phyloP scores from a whole-genome alignment of 164 flowering plant species.

The Euptelea pleiosperma region DNA sequence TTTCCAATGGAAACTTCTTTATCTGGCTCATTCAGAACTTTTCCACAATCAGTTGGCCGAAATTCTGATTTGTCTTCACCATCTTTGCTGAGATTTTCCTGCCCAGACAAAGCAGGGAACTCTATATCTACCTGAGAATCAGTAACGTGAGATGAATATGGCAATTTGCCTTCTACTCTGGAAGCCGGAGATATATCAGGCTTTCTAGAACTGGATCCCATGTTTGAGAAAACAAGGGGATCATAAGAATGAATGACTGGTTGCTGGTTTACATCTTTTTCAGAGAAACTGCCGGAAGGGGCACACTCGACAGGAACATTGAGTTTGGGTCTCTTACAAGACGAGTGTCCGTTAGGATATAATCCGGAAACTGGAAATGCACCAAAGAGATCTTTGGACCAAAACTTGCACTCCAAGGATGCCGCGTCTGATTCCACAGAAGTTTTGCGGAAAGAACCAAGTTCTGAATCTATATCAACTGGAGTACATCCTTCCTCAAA shows the following conservation, averaged over 20 bases:
- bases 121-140: slow-evolving; percentile 17
- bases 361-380: slow-evolving; percentile 19
- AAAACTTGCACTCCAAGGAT: slow-evolving; percentile 14
- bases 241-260: slow-evolving; percentile 20
- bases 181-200: slow-evolving; percentile 21
- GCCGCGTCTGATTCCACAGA: slow-evolving; percentile 12
- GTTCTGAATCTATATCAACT: slow-evolving; percentile 18
- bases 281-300: slow-evolving; percentile 16
- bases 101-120: slow-evolving; percentile 15
- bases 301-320: slow-evolving; percentile 18
- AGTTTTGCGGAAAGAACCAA: slow-evolving; percentile 19
- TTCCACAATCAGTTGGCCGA: slow-evolving; percentile 10
- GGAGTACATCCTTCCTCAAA: slow-evolving; percentile 27
- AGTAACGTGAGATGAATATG: slow-evolving; percentile 15
- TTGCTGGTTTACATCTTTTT: slow-evolving; percentile 19
- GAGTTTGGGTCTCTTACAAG: slow-evolving; percentile 18
- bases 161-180: slow-evolving; percentile 13
- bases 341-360: slow-evolving; percentile 13
- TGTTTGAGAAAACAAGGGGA: slow-evolving; percentile 20
- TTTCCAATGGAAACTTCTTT: slow-evolving; percentile 26
- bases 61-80: slow-evolving; percentile 19
- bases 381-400: slow-evolving; percentile 25
- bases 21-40: slow-evolving; percentile 11
- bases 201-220: slow-evolving; percentile 13
- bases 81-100: slow-evolving; percentile 18